Base-by-base conservation (phyloP, 2,329 filamentous ascomycete genomes). In the Claviceps sorghi region DNA sequence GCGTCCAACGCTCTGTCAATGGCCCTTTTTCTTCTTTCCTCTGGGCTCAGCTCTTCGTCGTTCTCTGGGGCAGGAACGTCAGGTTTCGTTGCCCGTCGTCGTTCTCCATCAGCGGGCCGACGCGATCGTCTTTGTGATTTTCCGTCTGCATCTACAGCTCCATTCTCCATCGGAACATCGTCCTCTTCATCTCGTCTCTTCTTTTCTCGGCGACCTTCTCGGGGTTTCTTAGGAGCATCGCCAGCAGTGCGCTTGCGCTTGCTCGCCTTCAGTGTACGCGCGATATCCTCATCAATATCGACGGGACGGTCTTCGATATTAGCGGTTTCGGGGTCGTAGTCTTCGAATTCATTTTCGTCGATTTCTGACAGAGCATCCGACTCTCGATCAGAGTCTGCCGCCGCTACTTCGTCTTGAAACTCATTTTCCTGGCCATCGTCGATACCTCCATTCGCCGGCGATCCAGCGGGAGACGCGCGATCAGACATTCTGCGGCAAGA, bases 1-100 rank as follows among this genome's bases (percentile, higher is more conserved):
- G 86, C 86, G 66, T 95, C 88, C 71, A 97, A 88, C 52, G 87
- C 86, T 58, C 83, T 79, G 62, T 95, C 88, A 51, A 98, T 82
- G 21, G 88, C 90, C 59, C 87, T 78, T 60, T 85, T 83, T 60
- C 90, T 81, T 60, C 87, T 79, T 71, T 95, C 88, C 67, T 93
- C 88, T 0, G 89, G 88, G 21, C 86, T 84, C 60, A 97, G 69
- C 56, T 84, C 76, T 61, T 88, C 86, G 55, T 95, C 88, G 58
- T 86, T 78, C 56, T 87, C 82, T 5, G 81, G 77, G 54, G 83
- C 79, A 3, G 75, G 75, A 21, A 71, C 57, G 58, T 70, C 72
- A 21, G 65, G 61, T 58, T 73, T 74, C 41, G 69, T 40, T 30
- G 32, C 41, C 15, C 54, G 70, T 55, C 71, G 75, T 58, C 76